Evolutionary conservation across 306 rosid genomes (phyloP).

Genomic region (Potentilla sterilis): DNA sequence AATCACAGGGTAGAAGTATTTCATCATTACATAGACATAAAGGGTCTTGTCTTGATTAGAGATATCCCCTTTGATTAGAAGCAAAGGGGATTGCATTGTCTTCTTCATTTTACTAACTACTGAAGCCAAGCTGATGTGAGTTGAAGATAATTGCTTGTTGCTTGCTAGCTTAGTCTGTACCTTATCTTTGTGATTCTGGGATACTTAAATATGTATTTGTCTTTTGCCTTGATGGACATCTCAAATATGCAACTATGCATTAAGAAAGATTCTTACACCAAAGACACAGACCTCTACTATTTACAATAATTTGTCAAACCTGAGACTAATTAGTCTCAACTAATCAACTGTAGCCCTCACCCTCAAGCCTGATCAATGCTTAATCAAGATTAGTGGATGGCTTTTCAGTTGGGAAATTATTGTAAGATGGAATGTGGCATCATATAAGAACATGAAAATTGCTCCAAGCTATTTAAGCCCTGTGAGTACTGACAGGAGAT

Average conservation of each 20-base stretch:
- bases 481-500: conserved; percentile 4
- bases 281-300: background rate
- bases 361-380: conserved; percentile 5
- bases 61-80: background rate
- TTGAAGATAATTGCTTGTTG: background rate
- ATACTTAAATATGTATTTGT: background rate
- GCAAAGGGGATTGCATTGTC: conserved; percentile 2
- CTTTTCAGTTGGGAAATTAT: background rate
- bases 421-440: conserved; percentile 11
- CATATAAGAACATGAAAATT: background rate
- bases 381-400: background rate
- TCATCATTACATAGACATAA: conserved; percentile 2
- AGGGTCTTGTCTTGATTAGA: background rate
- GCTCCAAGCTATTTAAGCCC: background rate
- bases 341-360: background rate
- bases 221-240: background rate
- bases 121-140: background rate
- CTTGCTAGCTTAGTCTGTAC: background rate
- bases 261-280: background rate
- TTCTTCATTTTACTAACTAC: background rate
- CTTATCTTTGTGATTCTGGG: background rate
- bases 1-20: background rate
- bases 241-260: background rate
- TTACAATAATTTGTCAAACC: conserved; percentile 1
- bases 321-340: background rate